Evolutionary conservation across 176 grass and related monocot species (phyloP).

Genomic region (Juncus inflexus): DNA sequence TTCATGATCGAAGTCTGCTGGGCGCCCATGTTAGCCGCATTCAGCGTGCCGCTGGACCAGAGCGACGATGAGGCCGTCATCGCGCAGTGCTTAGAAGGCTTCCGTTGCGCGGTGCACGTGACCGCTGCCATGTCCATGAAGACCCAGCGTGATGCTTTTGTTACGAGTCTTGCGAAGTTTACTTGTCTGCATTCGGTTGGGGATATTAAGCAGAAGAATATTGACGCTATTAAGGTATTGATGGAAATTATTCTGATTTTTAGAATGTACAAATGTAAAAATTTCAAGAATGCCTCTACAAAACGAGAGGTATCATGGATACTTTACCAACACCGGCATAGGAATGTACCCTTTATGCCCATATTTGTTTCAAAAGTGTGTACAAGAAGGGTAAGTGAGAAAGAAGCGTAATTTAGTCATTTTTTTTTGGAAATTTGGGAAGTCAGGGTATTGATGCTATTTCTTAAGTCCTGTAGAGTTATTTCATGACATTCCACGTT

Average conservation of each 20-base stretch:
- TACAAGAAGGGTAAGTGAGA: no score
- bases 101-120: conserved; percentile 90
- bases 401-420: no score
- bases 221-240: conserved; percentile 94
- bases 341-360: no score
- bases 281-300: no score
- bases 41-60: conserved; percentile 97
- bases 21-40: conserved; percentile 98
- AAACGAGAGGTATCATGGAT: no score
- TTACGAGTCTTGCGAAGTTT: conserved; percentile 97
- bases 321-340: no score
- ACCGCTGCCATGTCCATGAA: conserved; percentile 99
- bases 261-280: background rate
- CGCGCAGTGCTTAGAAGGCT: conserved; percentile 89
- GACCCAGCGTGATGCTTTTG: conserved; percentile 96
- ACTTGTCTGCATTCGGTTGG: conserved; percentile 92
- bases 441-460: no score
- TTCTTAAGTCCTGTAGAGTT: no score
- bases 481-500: no score
- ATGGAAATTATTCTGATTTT: background rate
- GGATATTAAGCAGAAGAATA: conserved; percentile 95
- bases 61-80: conserved; percentile 78
- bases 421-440: no score
- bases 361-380: no score
- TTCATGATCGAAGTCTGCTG: conserved; percentile 99